These are phyloP conservation scores for Colletotrichum lupini DNA, from an alignment of 2,329 filamentous ascomycete genomes.

Conservation along the genomic window DNA sequence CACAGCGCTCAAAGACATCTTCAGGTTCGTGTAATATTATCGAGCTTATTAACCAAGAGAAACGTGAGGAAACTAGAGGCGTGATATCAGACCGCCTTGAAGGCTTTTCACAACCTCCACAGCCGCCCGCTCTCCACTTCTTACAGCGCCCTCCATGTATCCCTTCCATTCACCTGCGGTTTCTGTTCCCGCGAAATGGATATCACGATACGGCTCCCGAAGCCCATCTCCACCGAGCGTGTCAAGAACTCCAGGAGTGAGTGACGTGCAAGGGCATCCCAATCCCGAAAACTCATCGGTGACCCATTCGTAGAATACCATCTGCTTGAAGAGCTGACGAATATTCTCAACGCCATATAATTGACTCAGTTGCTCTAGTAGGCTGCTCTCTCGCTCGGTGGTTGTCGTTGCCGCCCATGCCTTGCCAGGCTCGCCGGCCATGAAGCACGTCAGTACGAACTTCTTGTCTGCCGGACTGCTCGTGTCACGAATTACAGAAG, in stretches of 20 bases:
- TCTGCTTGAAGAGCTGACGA: slow-evolving; percentile 43
- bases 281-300: slow-evolving; percentile 50
- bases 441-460: slow-evolving; percentile 53
- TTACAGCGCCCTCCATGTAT: slow-evolving; percentile 68
- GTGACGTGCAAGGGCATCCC: slow-evolving; percentile 52
- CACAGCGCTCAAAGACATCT: too few species aligned
- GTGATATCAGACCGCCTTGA: not conserved
- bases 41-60: too few species aligned
- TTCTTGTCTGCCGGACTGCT: slow-evolving; percentile 42
- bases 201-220: slow-evolving; percentile 47
- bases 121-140: slow-evolving; percentile 59
- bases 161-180: slow-evolving; percentile 64
- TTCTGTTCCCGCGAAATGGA: slow-evolving; percentile 64
- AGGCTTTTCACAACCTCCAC: slow-evolving; percentile 50
- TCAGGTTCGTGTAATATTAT: too few species aligned
- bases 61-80: slow-evolving; percentile 9
- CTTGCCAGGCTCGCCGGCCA: slow-evolving; percentile 48
- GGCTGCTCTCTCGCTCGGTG: slow-evolving; percentile 36
- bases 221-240: slow-evolving; percentile 45
- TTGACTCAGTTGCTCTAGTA: slow-evolving; percentile 43
- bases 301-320: slow-evolving; percentile 50
- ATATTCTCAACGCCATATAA: slow-evolving; percentile 38
- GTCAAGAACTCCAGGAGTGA: slow-evolving; percentile 51
- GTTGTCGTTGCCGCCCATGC: slow-evolving; percentile 43
- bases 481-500: slow-evolving; percentile 57